phyloP scores from a whole-genome alignment of 352 stramenopile species.

The Globisporangium carolinianum region DNA sequence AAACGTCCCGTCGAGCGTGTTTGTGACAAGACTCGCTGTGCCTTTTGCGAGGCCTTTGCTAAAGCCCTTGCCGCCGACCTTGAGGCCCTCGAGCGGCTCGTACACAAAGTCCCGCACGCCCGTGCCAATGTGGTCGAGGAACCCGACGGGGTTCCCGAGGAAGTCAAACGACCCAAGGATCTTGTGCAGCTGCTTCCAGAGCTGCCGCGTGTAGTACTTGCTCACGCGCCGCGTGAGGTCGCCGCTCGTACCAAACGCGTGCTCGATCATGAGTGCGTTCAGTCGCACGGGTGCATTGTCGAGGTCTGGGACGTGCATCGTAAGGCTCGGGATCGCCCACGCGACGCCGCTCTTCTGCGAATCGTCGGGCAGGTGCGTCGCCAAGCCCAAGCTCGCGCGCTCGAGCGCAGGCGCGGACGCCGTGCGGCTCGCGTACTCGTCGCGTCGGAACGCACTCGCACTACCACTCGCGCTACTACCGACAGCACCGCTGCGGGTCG shows the following conservation, averaged over 20 bases:
- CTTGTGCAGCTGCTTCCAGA: constrained; percentile 88
- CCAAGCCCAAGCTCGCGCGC: background rate
- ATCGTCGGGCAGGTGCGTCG: constrained; percentile 15
- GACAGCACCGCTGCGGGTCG: constrained; percentile 7
- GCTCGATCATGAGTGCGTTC: constrained; percentile 85
- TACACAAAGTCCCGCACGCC: constrained; percentile 96
- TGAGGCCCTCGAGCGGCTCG: constrained; percentile 91
- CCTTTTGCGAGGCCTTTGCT: constrained; percentile 83
- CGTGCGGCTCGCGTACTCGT: constrained; percentile 28
- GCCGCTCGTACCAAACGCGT: constrained; percentile 84
- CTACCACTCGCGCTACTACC: background rate
- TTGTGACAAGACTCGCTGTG: constrained; percentile 81
- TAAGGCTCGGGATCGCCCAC: constrained; percentile 82
- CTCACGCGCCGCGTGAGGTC: constrained; percentile 78
- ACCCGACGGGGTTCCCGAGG: constrained; percentile 80
- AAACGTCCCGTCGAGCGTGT: constrained; percentile 84
- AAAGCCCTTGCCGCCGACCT: constrained; percentile 82
- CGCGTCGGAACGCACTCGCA: constrained; percentile 4
- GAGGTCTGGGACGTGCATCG: constrained; percentile 83
- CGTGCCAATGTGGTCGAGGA: constrained; percentile 93
- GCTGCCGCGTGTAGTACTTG: constrained; percentile 86
- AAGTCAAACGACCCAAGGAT: constrained; percentile 87
- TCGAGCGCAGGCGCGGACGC: constrained; percentile 28
- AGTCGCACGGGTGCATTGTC: constrained; percentile 85
- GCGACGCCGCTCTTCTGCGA: constrained; percentile 42